Percentiles rank a stretch among this genome's conserved stretches.
Conservation (phyloP, 2,329 filamentous ascomycete species). For the Venturiaceae sp. region DNA sequence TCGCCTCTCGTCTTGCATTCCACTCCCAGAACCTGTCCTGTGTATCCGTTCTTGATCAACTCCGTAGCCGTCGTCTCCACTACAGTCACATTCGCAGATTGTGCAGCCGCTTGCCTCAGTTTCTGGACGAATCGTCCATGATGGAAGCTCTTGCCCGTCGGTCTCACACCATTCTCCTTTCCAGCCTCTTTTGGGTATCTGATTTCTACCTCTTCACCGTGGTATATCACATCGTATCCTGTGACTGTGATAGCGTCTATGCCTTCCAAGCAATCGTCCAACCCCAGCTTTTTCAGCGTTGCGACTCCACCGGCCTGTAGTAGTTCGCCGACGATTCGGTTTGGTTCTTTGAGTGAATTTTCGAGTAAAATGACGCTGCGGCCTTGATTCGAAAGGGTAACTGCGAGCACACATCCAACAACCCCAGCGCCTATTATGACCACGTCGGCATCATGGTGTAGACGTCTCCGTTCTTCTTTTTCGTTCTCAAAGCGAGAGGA, state of each 20-base stretch:
- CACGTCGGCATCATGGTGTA: slow-evolving; percentile 63
- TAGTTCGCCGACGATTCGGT: slow-evolving; percentile 92
- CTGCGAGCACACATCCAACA: slow-evolving; percentile 78
- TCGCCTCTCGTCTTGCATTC: slow-evolving; percentile 57
- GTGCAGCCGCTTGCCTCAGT: slow-evolving; percentile 64
- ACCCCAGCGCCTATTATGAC: slow-evolving; percentile 89
- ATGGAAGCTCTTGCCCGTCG: slow-evolving; percentile 77
- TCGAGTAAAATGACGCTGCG: slow-evolving; percentile 87
- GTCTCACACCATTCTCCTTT: slow-evolving; percentile 31
- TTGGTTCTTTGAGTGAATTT: slow-evolving; percentile 79
- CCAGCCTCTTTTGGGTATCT: slow-evolving; percentile 59
- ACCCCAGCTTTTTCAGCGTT: slow-evolving; percentile 69
- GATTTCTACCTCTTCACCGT: slow-evolving; percentile 62
- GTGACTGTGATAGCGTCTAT: slow-evolving; percentile 79
- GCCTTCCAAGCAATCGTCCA: slow-evolving; percentile 71
- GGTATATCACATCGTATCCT: slow-evolving; percentile 83
- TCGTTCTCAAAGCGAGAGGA: slow-evolving; percentile 12
- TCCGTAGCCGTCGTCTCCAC: slow-evolving; percentile 80
- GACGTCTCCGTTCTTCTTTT: slow-evolving; percentile 35
- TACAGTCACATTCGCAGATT: slow-evolving; percentile 75
- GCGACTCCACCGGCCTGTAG: slow-evolving; percentile 85
- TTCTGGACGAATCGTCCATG: slow-evolving; percentile 88
- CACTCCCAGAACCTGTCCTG: slow-evolving; percentile 71
- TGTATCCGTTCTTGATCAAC: slow-evolving; percentile 60
- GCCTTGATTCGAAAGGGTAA: slow-evolving; percentile 77